These are phyloP conservation scores for Geotrichum restrictum DNA, from an alignment of 1,139 yeast species.

Conservation along the genomic window DNA sequence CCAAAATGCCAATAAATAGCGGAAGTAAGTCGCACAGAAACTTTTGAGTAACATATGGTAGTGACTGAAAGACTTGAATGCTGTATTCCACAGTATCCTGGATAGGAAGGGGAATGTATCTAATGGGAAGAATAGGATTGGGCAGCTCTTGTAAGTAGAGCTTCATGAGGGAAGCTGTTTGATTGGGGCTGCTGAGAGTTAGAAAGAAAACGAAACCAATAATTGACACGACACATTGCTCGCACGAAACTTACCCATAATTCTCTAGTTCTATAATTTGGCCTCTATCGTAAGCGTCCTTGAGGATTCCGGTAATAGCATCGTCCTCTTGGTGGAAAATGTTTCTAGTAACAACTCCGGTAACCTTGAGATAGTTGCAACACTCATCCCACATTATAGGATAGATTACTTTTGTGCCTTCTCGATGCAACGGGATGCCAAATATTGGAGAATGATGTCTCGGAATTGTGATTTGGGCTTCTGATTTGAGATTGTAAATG, in stretches of 20 bases:
- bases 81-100: conserved; percentile 33
- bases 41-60: conserved; percentile 28
- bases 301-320: conserved; percentile 32
- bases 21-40: conserved; percentile 28
- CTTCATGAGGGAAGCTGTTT: conserved; percentile 39
- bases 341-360: conserved; percentile 29
- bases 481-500: conserved; percentile 45
- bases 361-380: conserved; percentile 27
- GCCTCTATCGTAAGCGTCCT: conserved; percentile 40
- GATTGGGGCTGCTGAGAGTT: conserved; percentile 29
- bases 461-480: conserved; percentile 37
- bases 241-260: conserved; percentile 30
- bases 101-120: conserved; percentile 32
- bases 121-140: conserved; percentile 35
- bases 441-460: conserved; percentile 38
- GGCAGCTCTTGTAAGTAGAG: conserved; percentile 39
- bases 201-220: neutral
- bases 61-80: conserved; percentile 23
- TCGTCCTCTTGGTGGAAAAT: conserved; percentile 32
- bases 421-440: conserved; percentile 33
- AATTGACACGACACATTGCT: neutral
- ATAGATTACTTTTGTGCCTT: conserved; percentile 22
- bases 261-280: conserved; percentile 40
- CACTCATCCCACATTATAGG: conserved; percentile 36
- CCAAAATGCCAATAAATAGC: conserved; percentile 24